Base-by-base conservation (phyloP, 2,329 filamentous ascomycete genomes). In the Paradendryphiella salina region DNA sequence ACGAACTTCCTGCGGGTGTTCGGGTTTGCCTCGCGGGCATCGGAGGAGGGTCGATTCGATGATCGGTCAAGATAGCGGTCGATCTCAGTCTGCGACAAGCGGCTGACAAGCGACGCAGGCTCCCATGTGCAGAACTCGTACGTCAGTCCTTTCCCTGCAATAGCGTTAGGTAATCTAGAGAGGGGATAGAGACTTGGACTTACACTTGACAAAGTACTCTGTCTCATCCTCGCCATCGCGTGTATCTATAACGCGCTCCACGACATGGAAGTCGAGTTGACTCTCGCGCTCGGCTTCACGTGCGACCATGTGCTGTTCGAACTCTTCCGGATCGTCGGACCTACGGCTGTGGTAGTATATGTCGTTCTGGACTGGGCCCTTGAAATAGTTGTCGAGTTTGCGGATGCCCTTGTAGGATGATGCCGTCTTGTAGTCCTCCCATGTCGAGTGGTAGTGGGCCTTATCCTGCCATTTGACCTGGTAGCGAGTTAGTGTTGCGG, bases 121-220 rank as follows among this genome's bases (percentile, higher is more conserved):
- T 99, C 94, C 95, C 95, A 99, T 1, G 95, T 99, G 74, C 89
- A 96, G 56, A 87, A 86, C 64, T 97, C 92, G 70, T 99, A 99
- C 44, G 87, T 89, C 43, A 97, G 82, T 9, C 90, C 89, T 74
- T 94, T 96, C 91, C 77, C 76, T 79, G 47, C 31, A 29, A 11
- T 15, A 40, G 18, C 32, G 58, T 69, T 63, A 70, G 60, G 44
- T 61, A 51, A 49, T 54, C 52, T 36, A 50, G 50, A 17, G 51
- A 53, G 53, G 55, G 44, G 21, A 14, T 36, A 8, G 7, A 17
- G 15, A 18, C n/a, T 26, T 13, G 9, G 15, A 62, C 70, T 71
- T 76, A 80, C 94, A 99, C 77, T 99, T 99, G 74, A 97, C 88
- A 59, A 86, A 90, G 73, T 99, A 99, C 71, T 97, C 90, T 0